Base-by-base conservation (phyloP, 352 stramenopile species). In the Thalassiosira mediterranea region DNA sequence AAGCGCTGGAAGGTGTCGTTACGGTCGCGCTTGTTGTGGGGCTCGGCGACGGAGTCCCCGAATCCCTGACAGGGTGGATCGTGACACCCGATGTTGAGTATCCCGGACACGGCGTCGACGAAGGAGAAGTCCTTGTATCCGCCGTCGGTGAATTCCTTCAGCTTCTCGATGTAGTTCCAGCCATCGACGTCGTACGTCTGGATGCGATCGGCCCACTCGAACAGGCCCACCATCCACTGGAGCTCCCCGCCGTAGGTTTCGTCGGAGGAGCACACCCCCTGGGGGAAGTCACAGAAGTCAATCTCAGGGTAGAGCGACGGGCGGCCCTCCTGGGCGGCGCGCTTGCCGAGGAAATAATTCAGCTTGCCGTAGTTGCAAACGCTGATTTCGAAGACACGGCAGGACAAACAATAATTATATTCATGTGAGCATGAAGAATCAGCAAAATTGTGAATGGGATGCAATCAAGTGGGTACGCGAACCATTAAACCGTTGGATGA, bases 271-370 rank as follows among this genome's bases (percentile, higher is more conserved):
- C 76, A 84, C 32, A 84, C 57, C 42, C 70, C 64, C 44, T 84
- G 76, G 17, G 76, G 70, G 28, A 81, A 80, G 13, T 81, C 65
- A 44, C 76, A 84, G 66, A 84, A 84, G 47, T 84, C 76, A 59
- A 84, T 84, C 1, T 65, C 46, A 0, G 70, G 70, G 54, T 84
- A 84, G 4, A 75, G 46, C 2, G 64, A 25, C 32, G 26, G 23
- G 4, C 76, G 25, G 4, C 72, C 72, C 42, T 84, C 76, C 54
- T 54, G 54, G 28, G 56, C 29, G n/a, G 76, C 72, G 0, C 76
- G 17, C 32, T 48, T 56, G 26, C 76, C 76, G 1, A 84, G 17
- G 8, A 42, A 72, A 37, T 84, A 78, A 66, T 84, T 84, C 26
- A 84, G 52, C 60, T 84, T 84, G 32, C 76, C 70, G 47, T 78